Base-by-base conservation (phyloP, 208 protist species). In the Trypanosoma conorhini region DNA sequence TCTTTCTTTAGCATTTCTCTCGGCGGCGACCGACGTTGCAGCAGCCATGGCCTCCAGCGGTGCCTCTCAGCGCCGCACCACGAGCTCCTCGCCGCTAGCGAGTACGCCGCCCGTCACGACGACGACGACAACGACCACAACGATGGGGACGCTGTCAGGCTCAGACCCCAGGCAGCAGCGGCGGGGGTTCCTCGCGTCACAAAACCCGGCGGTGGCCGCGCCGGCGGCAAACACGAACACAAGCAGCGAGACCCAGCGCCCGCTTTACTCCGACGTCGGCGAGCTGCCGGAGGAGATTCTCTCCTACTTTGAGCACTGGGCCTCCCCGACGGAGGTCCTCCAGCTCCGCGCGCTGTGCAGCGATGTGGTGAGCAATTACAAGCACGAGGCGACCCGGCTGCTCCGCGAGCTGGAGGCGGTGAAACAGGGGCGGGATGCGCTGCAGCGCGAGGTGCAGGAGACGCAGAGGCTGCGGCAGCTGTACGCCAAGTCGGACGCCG, bases 241-340 rank as follows among this genome's bases (percentile, higher is more conserved):
- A n/a, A 40, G 7, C 33, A 60, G 31, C 21, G 48, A 38, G 10
- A 10, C 21, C n/a, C 55, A 1, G 17, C 28, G 30, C 12, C 58
- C 50, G 26, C 22, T 58, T 13, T 57, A 59, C 24, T 3, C 22
- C 2, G 51, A 74, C 10, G 69, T 60, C 19, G 58, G 22, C 17
- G 61, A 54, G 38, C 48, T 60, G 38, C 40, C 61, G 40, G 50
- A 74, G 19, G 69, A 74, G 24, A 24, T 60, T 19, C 5, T 24
- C 8, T 67, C 35, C 0, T 74, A 74, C 60, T 70, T 59, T 65
- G 64, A 81, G 42, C 63, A 90, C 68, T 94, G 89, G 89, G 89
- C 89, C 24, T 94, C 89, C 1, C 89, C 89, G 12, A 44, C 70
- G 21, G 89, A 94, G 70, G 80, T 94, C 50, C 76, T 85, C 61